Conservation (phyloP, 2,329 filamentous ascomycete species). For the Lecanosticta acicola region DNA sequence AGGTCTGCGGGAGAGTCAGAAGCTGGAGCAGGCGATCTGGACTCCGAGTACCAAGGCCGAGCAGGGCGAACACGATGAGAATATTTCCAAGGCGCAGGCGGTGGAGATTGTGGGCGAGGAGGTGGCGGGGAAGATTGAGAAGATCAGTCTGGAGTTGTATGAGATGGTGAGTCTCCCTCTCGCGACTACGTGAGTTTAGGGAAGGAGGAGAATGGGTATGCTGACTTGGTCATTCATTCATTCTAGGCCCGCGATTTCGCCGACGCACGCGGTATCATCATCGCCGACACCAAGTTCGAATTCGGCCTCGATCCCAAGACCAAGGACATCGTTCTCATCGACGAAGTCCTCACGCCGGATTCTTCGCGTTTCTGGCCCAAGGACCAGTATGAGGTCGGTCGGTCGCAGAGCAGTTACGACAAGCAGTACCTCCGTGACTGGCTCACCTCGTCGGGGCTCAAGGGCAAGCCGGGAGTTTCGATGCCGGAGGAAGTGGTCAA, state of each 20-base stretch:
- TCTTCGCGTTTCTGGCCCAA: slow-evolving; percentile 79
- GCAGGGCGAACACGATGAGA: slow-evolving; percentile 73
- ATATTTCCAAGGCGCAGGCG: slow-evolving; percentile 67
- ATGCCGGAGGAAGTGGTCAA: slow-evolving; percentile 67
- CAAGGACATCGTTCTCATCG: slow-evolving; percentile 66
- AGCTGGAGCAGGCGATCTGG: slow-evolving; percentile 64
- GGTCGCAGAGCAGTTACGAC: slow-evolving; percentile 77
- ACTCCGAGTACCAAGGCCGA: slow-evolving; percentile 84
- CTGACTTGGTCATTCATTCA: background rate
- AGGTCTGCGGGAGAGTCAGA: slow-evolving; percentile 65
- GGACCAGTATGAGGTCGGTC: slow-evolving; percentile 65
- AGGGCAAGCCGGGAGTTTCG: slow-evolving; percentile 65
- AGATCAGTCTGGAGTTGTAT: slow-evolving; percentile 61
- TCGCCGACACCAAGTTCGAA: slow-evolving; percentile 73
- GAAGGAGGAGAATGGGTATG: no score
- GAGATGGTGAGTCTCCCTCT: slow-evolving; percentile 37
- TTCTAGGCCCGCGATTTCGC: slow-evolving; percentile 57
- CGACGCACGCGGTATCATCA: slow-evolving; percentile 62
- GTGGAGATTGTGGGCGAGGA: slow-evolving; percentile 58
- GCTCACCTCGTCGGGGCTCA: slow-evolving; percentile 66
- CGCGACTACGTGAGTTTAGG: background rate
- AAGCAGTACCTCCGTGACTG: slow-evolving; percentile 73
- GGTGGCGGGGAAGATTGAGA: slow-evolving; percentile 60
- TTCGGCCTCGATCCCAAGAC: slow-evolving; percentile 60
- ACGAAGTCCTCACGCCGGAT: slow-evolving; percentile 77